phyloP scores from a whole-genome alignment of 164 flowering plant genomes.

The Vitis amurensis region DNA sequence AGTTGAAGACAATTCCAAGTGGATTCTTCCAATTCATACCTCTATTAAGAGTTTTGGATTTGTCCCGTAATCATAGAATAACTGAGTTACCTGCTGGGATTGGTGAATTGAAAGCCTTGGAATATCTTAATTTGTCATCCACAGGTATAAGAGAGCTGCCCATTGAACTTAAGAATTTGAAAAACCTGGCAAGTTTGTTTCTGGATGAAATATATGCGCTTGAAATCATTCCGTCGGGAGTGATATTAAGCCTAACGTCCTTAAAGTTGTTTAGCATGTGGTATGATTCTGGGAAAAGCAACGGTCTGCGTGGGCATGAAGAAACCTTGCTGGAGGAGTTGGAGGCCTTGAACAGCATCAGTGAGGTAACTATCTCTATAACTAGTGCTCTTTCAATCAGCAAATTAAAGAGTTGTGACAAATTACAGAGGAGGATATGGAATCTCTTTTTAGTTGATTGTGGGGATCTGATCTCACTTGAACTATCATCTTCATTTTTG shows the following conservation, averaged over 20 bases:
- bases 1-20: too few relatives aligned
- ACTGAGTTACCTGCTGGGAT: too few relatives aligned
- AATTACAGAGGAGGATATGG: too few relatives aligned
- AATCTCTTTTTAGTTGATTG: too few relatives aligned
- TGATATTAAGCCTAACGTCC: conserved; percentile 2
- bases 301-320: neutral
- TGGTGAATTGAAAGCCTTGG: neutral
- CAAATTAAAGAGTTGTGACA: too few relatives aligned
- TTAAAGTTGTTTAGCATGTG: conserved; percentile 3
- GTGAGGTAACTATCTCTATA: neutral
- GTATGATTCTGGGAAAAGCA: too few relatives aligned
- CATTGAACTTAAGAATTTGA: neutral
- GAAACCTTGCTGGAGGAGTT: neutral
- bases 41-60: too few relatives aligned
- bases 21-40: too few relatives aligned
- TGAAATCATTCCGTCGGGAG: neutral
- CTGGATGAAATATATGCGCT: neutral
- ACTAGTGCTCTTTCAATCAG: too few relatives aligned
- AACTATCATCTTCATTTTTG: too few relatives aligned
- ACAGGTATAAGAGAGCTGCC: conserved; percentile 8
- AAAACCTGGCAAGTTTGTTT: conserved; percentile 8
- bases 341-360: neutral
- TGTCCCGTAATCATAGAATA: too few relatives aligned
- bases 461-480: too few relatives aligned
- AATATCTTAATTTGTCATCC: conserved; percentile 5